Evolutionary conservation across 2,329 filamentous ascomycete species (phyloP).

Genomic region (Metarhizium guizhouense): DNA sequence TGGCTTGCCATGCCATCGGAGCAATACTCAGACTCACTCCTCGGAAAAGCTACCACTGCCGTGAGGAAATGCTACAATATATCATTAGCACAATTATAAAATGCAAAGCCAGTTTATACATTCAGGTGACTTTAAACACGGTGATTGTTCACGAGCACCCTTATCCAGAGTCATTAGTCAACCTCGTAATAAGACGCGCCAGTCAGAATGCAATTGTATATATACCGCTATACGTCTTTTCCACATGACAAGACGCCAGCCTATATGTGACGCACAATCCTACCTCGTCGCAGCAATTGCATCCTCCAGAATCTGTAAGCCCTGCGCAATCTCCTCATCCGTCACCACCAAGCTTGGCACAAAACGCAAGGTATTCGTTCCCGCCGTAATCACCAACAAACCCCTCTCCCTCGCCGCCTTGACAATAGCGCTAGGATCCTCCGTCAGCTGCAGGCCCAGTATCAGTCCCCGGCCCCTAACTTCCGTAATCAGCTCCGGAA

Average conservation of each 20-base stretch:
- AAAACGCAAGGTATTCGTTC: constrained; percentile 85
- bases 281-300: constrained; percentile 41
- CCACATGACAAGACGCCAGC: not conserved
- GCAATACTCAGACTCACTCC: not conserved
- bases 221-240: not conserved
- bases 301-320: constrained; percentile 66
- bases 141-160: too few species aligned
- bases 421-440: constrained; percentile 65
- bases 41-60: not conserved
- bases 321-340: constrained; percentile 70
- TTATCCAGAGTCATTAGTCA: not conserved
- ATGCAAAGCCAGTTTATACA: not conserved
- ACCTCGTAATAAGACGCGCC: not conserved
- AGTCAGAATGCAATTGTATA: not conserved
- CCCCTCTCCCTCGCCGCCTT: constrained; percentile 82
- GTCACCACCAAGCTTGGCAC: constrained; percentile 80
- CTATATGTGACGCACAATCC: not conserved
- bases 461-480: constrained; percentile 78
- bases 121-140: not conserved
- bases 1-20: not conserved
- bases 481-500: constrained; percentile 66
- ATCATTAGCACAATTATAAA: not conserved
- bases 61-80: not conserved
- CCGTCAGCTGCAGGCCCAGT: constrained; percentile 72
- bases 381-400: constrained; percentile 82